Base-by-base conservation (phyloP, 768 basidiomycete species). In the Phlegmacium glaucopus region DNA sequence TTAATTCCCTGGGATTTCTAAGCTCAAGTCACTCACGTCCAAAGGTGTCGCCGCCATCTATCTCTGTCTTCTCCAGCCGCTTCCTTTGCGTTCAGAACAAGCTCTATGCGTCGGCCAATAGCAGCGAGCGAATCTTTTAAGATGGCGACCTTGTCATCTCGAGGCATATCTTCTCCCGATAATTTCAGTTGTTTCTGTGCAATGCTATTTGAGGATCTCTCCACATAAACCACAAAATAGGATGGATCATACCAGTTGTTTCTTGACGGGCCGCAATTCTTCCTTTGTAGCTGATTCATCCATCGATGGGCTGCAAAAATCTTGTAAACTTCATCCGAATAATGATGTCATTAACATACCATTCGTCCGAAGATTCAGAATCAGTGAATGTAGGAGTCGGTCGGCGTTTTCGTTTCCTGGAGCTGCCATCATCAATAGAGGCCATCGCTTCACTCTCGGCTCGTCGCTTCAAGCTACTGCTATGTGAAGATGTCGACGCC, bases 371-470 rank as follows among this genome's bases (percentile, higher is more conserved):
- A 8, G 91, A 91, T 50, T 88, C 91, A 2, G 94, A 94, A 62
- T 94, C 92, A 1, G 95, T 97, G 64, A 94, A 97, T 12, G 91
- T 94, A 4, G 95, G 94, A 5, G 94, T 96, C n/a, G 93, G 87
- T 59, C 92, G 81, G 55, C 93, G 83, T 67, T 97, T 95, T 61
- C 87, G 82, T 67, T 92, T 90, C 56, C 77, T 79, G 45, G 72
- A 72, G 59, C 75, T 78, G 50, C 72, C 70, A 49, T 88, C 86
- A 65, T 90, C 87, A 40, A 89, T 83, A 30, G 85, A 88, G 11
- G 85, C 83, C 48, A 89, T 82, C 15, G 87, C 87, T 70, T 90
- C 87, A 56, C 89, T 92, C 66, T 90, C 89, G 4, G 89, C 87
- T 18, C 90, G 80, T 58, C 86, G 80, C 69, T 87, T 89, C 57